These are phyloP conservation scores for Beauveria australis DNA, from an alignment of 2,329 filamentous ascomycete genomes.

Conservation along the genomic window DNA sequence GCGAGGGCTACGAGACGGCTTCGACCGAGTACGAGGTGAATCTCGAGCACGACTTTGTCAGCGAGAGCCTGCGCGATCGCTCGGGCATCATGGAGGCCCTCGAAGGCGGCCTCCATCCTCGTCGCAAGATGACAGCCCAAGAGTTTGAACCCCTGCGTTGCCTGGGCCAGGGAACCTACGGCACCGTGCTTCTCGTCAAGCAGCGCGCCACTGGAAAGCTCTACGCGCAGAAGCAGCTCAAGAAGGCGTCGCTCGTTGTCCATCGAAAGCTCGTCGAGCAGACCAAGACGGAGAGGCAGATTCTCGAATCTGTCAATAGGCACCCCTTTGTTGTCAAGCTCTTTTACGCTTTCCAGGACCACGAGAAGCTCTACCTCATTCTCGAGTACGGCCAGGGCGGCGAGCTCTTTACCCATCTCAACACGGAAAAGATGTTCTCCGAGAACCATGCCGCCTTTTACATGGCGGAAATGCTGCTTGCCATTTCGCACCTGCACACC, in stretches of 20 bases:
- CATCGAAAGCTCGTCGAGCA: slow-evolving; percentile 95
- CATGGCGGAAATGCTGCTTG: slow-evolving; percentile 96
- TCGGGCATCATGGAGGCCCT: slow-evolving; percentile 31
- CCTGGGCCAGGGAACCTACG: slow-evolving; percentile 92
- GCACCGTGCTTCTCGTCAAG: slow-evolving; percentile 88
- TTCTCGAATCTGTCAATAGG: slow-evolving; percentile 89
- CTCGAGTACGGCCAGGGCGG: slow-evolving; percentile 96
- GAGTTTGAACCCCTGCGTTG: slow-evolving; percentile 90
- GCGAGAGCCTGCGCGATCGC: slow-evolving; percentile 47
- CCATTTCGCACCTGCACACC: slow-evolving; percentile 85
- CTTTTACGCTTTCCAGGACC: slow-evolving; percentile 97
- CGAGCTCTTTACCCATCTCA: slow-evolving; percentile 92
- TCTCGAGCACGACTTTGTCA: slow-evolving; percentile 78
- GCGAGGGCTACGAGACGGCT: slow-evolving; percentile 56
- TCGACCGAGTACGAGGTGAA: slow-evolving; percentile 76
- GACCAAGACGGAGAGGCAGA: slow-evolving; percentile 91
- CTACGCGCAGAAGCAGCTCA: slow-evolving; percentile 97
- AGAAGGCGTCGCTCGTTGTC: slow-evolving; percentile 89
- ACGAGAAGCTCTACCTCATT: slow-evolving; percentile 94
- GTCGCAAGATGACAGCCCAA: slow-evolving; percentile 79
- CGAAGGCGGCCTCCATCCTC: slow-evolving; percentile 46
- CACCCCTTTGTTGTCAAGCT: slow-evolving; percentile 98
- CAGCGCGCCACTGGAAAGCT: slow-evolving; percentile 79
- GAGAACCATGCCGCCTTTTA: slow-evolving; percentile 90
- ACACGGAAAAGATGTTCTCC: slow-evolving; percentile 88